phyloP scores from a whole-genome alignment of 106 monocot genomes.

The Allium fistulosum region DNA sequence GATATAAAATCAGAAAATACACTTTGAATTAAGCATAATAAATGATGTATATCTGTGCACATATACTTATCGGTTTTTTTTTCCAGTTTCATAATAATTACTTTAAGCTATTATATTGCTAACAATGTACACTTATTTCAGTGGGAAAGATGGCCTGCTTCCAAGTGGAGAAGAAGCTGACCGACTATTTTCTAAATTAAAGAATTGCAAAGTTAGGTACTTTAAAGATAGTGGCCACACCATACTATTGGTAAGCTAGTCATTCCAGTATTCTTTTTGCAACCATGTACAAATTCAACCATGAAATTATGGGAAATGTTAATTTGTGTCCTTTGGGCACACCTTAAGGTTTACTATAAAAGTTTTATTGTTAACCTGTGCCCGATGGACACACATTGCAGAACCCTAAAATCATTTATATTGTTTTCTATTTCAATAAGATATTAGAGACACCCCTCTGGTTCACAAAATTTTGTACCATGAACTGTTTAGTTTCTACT shows the following conservation, averaged over 20 bases:
- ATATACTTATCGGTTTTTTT: too few relatives aligned
- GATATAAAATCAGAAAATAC: too few relatives aligned
- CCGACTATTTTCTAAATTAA: constrained; percentile 49
- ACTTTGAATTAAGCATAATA: too few relatives aligned
- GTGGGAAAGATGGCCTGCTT: constrained; percentile 84
- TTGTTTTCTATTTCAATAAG: background rate
- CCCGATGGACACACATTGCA: too few relatives aligned
- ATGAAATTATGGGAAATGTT: background rate
- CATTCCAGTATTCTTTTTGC: background rate
- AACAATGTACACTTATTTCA: constrained; percentile 17
- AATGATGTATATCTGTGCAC: too few relatives aligned
- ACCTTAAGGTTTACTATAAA: too few relatives aligned
- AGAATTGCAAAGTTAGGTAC: constrained; percentile 70
- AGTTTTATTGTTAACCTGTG: too few relatives aligned
- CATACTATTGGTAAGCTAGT: constrained; percentile 57
- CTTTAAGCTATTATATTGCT: background rate
- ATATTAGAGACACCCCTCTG: background rate
- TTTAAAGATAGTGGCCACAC: constrained; percentile 93
- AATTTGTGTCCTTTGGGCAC: too few relatives aligned
- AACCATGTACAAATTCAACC: too few relatives aligned
- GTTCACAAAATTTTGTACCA: background rate
- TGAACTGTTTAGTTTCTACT: background rate
- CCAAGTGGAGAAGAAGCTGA: constrained; percentile 90
- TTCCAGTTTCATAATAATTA: too few relatives aligned
- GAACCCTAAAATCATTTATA: background rate